Conservation (phyloP, 192 early-diverging fungal species). For the Umbelopsis sp. region DNA sequence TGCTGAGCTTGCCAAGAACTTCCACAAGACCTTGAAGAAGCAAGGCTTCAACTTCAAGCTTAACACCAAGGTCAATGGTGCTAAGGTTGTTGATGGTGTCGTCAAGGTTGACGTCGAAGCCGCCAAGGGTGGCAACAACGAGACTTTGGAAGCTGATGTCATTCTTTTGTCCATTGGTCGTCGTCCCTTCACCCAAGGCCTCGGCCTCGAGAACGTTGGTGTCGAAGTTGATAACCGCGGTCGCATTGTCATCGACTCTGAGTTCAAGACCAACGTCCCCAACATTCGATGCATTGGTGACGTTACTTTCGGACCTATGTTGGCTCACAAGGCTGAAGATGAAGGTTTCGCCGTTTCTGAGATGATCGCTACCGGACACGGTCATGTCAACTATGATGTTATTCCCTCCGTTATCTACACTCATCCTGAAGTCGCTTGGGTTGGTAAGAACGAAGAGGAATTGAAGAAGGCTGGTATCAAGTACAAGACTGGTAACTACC, state of each 20-base stretch:
- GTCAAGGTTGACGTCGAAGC: conserved; percentile 92
- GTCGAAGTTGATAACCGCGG: conserved; percentile 87
- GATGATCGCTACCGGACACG: conserved; percentile 87
- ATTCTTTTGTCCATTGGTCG: conserved; percentile 94
- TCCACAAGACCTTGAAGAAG: conserved; percentile 91
- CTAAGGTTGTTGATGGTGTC: conserved; percentile 82
- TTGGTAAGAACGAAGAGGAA: conserved; percentile 95
- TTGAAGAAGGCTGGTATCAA: conserved; percentile 84
- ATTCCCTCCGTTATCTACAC: conserved; percentile 99
- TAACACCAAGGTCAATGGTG: conserved; percentile 92
- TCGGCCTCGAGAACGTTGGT: conserved; percentile 91
- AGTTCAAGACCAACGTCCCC: conserved; percentile 85
- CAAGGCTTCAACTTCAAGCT: conserved; percentile 99
- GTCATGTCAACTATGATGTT: conserved; percentile 98
- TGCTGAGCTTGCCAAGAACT: conserved; percentile 87
- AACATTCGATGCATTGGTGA: conserved; percentile 96
- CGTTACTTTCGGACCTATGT: conserved; percentile 95
- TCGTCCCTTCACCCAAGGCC: conserved; percentile 90
- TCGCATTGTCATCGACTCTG: conserved; percentile 82
- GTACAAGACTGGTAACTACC: conserved; percentile 92
- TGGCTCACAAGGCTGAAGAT: conserved; percentile 99
- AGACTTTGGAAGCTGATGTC: conserved; percentile 89
- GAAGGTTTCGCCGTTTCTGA: conserved; percentile 97
- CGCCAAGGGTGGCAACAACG: conserved; percentile 77
- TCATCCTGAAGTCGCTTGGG: conserved; percentile 98